A percentile compares a stretch with the other conserved stretches of the same genome.
Evolutionary conservation across 1,284 basidiomycete species (phyloP).

Genomic region (Athelia psychrophila): DNA sequence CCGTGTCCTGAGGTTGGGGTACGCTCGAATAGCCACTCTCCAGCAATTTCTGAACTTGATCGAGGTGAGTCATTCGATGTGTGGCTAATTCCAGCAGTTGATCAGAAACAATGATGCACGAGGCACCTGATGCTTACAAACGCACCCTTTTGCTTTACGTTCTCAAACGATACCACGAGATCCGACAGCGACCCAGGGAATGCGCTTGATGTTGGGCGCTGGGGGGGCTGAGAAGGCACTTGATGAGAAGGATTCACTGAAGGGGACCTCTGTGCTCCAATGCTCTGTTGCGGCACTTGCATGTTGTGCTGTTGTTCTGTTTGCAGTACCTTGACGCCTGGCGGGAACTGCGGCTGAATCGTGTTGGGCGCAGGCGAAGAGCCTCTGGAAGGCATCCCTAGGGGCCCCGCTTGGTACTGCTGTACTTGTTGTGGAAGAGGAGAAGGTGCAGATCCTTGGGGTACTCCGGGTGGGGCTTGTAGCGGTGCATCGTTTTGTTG

Average conservation of each 20-base stretch:
- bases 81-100: slow-evolving; percentile 50
- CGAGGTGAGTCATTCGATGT: slow-evolving; percentile 80
- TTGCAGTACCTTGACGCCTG: slow-evolving; percentile 59
- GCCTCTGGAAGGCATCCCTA: slow-evolving; percentile 20
- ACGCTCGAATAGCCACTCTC: slow-evolving; percentile 87
- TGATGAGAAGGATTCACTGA: slow-evolving; percentile 40
- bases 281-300: slow-evolving; percentile 20
- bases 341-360: slow-evolving; percentile 58
- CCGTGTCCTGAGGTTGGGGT: slow-evolving; percentile 92
- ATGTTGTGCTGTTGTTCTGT: slow-evolving; percentile 27
- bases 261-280: slow-evolving; percentile 33
- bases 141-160: slow-evolving; percentile 91
- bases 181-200: slow-evolving; percentile 89
- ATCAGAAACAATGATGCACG: slow-evolving; percentile 1
- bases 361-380: slow-evolving; percentile 22
- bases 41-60: slow-evolving; percentile 89
- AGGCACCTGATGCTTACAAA: slow-evolving; percentile 8
- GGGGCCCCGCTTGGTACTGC: slow-evolving; percentile 32
- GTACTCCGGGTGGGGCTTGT: slow-evolving; percentile 23
- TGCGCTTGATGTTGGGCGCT: slow-evolving; percentile 36
- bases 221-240: slow-evolving; percentile 25
- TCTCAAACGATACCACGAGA: slow-evolving; percentile 93
- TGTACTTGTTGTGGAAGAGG: slow-evolving; percentile 66
- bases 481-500: slow-evolving; percentile 33
- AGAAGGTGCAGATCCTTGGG: slow-evolving; percentile 42